Evolutionary conservation across 805 yeast genomes (phyloP).

Genomic region (Citeromyces nyonsensis): DNA sequence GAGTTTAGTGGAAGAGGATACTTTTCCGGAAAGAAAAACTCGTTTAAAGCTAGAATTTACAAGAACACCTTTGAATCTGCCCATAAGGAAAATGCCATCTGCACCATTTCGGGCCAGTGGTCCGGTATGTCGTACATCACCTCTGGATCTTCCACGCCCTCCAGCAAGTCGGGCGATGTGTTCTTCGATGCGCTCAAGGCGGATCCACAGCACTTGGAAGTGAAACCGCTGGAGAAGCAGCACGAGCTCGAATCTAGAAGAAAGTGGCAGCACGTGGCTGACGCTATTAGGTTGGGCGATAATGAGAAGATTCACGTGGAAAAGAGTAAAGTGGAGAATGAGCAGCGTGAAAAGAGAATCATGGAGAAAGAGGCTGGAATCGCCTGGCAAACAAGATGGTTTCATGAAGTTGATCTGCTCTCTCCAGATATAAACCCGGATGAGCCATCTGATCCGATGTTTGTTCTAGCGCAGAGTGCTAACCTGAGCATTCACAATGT

Average conservation of each 20-base stretch:
- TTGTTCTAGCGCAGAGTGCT: slow-evolving; percentile 27
- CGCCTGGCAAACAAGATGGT: slow-evolving; percentile 77
- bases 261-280: slow-evolving; percentile 87
- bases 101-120: slow-evolving; percentile 88
- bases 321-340: slow-evolving; percentile 69
- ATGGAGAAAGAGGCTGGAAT: slow-evolving; percentile 49
- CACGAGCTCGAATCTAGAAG: slow-evolving; percentile 67
- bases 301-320: slow-evolving; percentile 61
- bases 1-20: slow-evolving; percentile 91
- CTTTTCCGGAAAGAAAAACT: slow-evolving; percentile 87
- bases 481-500: slow-evolving; percentile 46
- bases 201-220: slow-evolving; percentile 39
- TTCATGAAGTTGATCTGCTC: slow-evolving; percentile 30
- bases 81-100: slow-evolving; percentile 49
- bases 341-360: slow-evolving; percentile 71
- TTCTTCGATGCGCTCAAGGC: slow-evolving; percentile 49
- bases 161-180: slow-evolving; percentile 26
- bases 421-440: slow-evolving; percentile 8
- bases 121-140: slow-evolving; percentile 55
- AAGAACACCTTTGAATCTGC: slow-evolving; percentile 30
- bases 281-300: slow-evolving; percentile 64
- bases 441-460: slow-evolving; percentile 20
- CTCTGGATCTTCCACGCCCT: slow-evolving; percentile 31
- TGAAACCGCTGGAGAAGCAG: slow-evolving; percentile 76
- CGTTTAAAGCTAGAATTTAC: slow-evolving; percentile 75